Conservation (phyloP, 345 rosid species). For the Linum trigynum region DNA sequence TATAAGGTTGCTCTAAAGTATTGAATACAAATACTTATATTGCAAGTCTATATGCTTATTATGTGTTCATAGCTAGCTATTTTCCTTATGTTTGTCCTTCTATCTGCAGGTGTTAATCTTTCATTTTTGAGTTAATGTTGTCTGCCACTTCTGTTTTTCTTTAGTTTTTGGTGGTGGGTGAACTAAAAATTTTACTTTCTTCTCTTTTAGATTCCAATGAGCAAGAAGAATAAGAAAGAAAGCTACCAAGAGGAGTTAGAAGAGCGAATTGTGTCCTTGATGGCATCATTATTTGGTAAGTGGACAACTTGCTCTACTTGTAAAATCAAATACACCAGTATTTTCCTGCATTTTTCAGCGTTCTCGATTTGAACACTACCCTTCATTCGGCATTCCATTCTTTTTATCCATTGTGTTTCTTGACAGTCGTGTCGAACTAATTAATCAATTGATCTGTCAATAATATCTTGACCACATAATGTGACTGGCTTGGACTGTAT, state of each 20-base stretch:
- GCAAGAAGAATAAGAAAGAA: conserved; percentile 84
- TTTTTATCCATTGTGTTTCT: no score
- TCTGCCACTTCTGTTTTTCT: not conserved
- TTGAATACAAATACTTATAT: no score
- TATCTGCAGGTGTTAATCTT: not conserved
- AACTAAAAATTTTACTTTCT: conserved; percentile 13
- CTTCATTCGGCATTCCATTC: no score
- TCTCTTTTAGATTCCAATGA: conserved; percentile 57
- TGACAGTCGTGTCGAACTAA: no score
- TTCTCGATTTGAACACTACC: not conserved
- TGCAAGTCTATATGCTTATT: no score
- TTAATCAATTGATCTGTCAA: no score
- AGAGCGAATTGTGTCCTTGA: conserved; percentile 67
- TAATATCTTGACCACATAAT: no score
- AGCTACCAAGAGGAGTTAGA: conserved; percentile 81
- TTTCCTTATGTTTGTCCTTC: no score
- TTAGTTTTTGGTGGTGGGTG: not conserved
- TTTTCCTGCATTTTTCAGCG: not conserved
- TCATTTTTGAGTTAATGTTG: not conserved
- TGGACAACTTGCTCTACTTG: conserved; percentile 27
- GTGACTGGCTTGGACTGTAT: no score
- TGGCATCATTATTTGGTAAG: conserved; percentile 95
- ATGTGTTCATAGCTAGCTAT: no score
- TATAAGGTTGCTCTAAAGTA: no score
- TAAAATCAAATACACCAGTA: not conserved